phyloP scores from a whole-genome alignment of 2,329 filamentous ascomycete species.

The Trichophyton mentagrophytes region DNA sequence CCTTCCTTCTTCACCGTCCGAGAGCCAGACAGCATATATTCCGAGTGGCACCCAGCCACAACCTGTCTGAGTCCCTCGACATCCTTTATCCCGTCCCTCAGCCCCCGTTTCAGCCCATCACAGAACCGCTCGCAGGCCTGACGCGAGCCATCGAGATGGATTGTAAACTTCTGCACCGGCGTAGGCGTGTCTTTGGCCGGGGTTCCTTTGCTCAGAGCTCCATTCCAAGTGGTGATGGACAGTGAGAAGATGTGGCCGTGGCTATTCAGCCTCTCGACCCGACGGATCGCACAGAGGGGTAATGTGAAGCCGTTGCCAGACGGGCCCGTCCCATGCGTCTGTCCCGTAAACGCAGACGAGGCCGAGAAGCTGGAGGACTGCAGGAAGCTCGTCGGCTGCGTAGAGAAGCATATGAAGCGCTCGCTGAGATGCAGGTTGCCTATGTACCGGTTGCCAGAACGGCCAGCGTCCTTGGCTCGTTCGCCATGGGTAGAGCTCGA shows the following conservation, averaged over 20 bases:
- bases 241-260: constrained; percentile 87
- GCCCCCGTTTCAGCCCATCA: constrained; percentile 80
- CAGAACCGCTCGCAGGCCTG: constrained; percentile 91
- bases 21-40: constrained; percentile 52
- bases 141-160: constrained; percentile 80
- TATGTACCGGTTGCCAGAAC: constrained; percentile 68
- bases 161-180: constrained; percentile 73
- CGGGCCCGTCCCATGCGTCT: constrained; percentile 84
- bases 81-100: constrained; percentile 75
- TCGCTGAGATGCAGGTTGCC: constrained; percentile 91
- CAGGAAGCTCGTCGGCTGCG: constrained; percentile 76
- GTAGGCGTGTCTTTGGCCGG: constrained; percentile 19
- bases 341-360: constrained; percentile 75
- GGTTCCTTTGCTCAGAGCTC: constrained; percentile 41
- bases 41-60: constrained; percentile 77
- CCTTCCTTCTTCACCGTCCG: constrained; percentile 32
- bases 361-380: constrained; percentile 65
- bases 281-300: constrained; percentile 77
- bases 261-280: constrained; percentile 86
- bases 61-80: constrained; percentile 74
- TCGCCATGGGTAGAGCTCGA: constrained; percentile 47
- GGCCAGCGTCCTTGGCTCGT: constrained; percentile 42
- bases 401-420: constrained; percentile 91
- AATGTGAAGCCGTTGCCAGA: constrained; percentile 93
- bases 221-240: constrained; percentile 90